Base-by-base conservation (phyloP, 2,329 filamentous ascomycete genomes). In the Pseudogymnoascus sp. region DNA sequence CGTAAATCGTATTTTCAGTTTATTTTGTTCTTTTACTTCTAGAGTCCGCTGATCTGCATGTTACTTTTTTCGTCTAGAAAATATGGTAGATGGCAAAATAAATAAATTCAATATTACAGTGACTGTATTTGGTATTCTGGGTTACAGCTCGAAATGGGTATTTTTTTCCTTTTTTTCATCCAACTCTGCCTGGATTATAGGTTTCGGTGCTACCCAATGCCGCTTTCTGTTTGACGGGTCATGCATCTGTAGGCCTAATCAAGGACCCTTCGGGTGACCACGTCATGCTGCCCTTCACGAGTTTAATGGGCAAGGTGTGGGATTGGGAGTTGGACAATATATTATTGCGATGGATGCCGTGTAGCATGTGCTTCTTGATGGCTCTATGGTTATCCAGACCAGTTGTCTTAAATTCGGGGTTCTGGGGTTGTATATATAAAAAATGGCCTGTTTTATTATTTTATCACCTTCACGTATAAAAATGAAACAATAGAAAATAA, bases 241-340 rank as follows among this genome's bases (percentile, higher is more conserved):
- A 56, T 56, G 28, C 49, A 56, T 34, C 49, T 1, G n/a, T 36
- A 56, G 49, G 49, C 49, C 49, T 36, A 56, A 56, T 56, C 49
- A 56, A 56, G 49, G 28, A 34, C 49, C 49, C 49, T 56, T 56
- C 16, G 28, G 49, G 28, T 56, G 49, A 56, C 49, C 49, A 56
- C 49, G 28, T 56, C 49, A 56, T 56, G 49, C n/a, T 56, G 49
- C 28, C 9, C 28, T 34, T 21, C 28, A 56, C 49, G 28, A 14
- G 49, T 56, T 56, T 56, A 36, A 34, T 34, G 28, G 28, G 49
- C 28, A 12, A 1, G 28, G 16, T 36, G 5, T 56, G 2, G 49
- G n/a, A 56, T 56, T 56, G 49, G 49, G 49, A 56, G 46, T 8
- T 36, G 49, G 49, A 6, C 11, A 14, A 56, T 56, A 34, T 2